These are phyloP conservation scores for Boletus hoseneyae DNA, from an alignment of 1,284 basidiomycete species.

Conservation along the genomic window DNA sequence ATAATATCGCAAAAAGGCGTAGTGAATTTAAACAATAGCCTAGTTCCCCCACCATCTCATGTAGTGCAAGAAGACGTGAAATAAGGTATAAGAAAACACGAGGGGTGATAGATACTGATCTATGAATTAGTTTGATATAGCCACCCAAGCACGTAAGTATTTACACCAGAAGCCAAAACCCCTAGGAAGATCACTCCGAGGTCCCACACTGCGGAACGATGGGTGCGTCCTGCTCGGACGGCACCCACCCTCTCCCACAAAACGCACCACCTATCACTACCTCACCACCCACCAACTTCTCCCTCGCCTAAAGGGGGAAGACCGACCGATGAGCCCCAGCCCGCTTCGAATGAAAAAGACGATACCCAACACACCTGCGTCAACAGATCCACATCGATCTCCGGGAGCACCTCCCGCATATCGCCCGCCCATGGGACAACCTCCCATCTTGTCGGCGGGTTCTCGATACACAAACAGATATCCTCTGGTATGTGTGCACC, in stretches of 20 bases:
- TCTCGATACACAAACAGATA: conserved; percentile 69
- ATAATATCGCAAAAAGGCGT: not conserved
- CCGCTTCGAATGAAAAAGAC: not conserved
- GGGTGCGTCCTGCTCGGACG: too few relatives aligned
- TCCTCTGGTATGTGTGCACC: conserved; percentile 72
- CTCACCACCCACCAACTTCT: conserved; percentile 20
- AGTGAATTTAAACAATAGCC: not conserved
- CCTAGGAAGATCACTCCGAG: not conserved
- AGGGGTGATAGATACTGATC: too few relatives aligned
- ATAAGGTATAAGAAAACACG: too few relatives aligned
- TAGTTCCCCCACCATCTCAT: too few relatives aligned
- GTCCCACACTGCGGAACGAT: not conserved
- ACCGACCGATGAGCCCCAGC: too few relatives aligned
- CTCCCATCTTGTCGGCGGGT: conserved; percentile 68
- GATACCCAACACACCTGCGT: conserved; percentile 39
- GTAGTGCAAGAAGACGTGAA: too few relatives aligned
- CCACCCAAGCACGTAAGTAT: too few relatives aligned
- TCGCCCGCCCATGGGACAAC: conserved; percentile 55
- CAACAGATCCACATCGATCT: conserved; percentile 57
- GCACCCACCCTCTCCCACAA: not conserved
- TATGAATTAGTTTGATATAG: too few relatives aligned
- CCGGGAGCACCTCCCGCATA: conserved; percentile 52
- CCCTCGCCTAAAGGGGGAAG: conserved; percentile 17
- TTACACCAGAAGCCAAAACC: too few relatives aligned
- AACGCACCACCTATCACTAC: conserved; percentile 15